Conservation (phyloP, 139 green algal genomes). For the Micromonas commoda region DNA sequence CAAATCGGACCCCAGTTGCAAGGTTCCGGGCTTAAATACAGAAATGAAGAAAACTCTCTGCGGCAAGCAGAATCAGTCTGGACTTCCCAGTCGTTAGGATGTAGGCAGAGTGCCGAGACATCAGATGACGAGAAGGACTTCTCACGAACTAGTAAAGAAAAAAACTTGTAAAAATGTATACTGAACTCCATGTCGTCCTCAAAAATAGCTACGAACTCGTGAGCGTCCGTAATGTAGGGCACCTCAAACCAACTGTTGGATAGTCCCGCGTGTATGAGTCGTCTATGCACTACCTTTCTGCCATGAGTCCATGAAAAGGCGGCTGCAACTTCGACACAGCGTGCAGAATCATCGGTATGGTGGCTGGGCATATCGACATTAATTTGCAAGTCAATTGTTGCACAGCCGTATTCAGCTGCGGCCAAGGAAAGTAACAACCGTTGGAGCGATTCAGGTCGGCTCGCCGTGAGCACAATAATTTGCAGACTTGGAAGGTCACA, state of each 20-base stretch:
- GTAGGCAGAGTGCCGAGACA: neutral
- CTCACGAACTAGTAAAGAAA: neutral
- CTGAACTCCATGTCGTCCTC: neutral
- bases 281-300: neutral
- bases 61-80: neutral
- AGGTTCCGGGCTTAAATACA: neutral
- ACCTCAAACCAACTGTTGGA: neutral
- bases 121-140: neutral
- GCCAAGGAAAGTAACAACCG: neutral
- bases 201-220: slow-evolving; percentile 4
- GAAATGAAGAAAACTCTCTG: neutral
- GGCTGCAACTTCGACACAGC: neutral
- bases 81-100: slow-evolving; percentile 1
- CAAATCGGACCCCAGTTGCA: slow-evolving; percentile 1
- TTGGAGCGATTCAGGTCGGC: neutral
- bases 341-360: neutral
- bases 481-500: too few species aligned
- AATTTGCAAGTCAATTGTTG: neutral
- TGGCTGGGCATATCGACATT: neutral
- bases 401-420: neutral
- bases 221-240: neutral
- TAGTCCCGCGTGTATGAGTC: neutral
- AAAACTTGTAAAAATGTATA: neutral
- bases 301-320: neutral
- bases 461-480: neutral